Conservation (phyloP, 805 yeast genomes). For the Jamesozyma jinghongensis region DNA sequence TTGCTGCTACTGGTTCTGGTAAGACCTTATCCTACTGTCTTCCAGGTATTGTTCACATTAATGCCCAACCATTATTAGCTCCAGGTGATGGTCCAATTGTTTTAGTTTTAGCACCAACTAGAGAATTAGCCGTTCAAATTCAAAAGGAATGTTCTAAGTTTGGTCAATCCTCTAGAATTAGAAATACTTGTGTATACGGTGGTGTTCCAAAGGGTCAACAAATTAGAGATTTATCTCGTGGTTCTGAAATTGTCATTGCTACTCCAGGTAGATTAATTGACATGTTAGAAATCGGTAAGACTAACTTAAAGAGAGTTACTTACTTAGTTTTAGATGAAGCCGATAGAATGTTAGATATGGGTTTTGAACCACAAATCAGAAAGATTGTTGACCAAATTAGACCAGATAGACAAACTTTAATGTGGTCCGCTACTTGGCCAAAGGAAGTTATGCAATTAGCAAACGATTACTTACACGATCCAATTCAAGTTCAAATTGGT, state of each 20-base stretch:
- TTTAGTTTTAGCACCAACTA: slow-evolving; percentile 92
- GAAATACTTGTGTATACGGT: slow-evolving; percentile 97
- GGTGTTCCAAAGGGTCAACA: slow-evolving; percentile 99
- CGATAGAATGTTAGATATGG: slow-evolving; percentile 99
- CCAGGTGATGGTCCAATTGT: slow-evolving; percentile 98
- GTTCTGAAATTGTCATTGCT: slow-evolving; percentile 93
- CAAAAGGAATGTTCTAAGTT: slow-evolving; percentile 94
- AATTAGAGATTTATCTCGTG: slow-evolving; percentile 90
- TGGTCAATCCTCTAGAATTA: slow-evolving; percentile 82
- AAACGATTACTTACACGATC: slow-evolving; percentile 81
- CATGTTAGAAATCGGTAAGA: slow-evolving; percentile 91
- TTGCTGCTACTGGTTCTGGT: slow-evolving; percentile 99
- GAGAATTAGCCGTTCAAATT: slow-evolving; percentile 97
- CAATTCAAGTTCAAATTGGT: slow-evolving; percentile 94
- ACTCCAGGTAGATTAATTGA: slow-evolving; percentile 99
- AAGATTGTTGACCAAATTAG: slow-evolving; percentile 96
- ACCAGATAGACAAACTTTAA: slow-evolving; percentile 97
- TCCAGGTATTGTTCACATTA: slow-evolving; percentile 95
- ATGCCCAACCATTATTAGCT: slow-evolving; percentile 89
- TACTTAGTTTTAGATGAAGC: slow-evolving; percentile 98
- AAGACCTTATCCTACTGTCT: slow-evolving; percentile 94
- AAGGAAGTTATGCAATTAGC: slow-evolving; percentile 93
- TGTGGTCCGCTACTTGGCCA: slow-evolving; percentile 99
- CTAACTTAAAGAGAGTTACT: slow-evolving; percentile 92
- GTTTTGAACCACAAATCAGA: slow-evolving; percentile 99